A percentile compares a stretch with the other conserved stretches of the same genome.
Conservation (phyloP, 2,329 filamentous ascomycete species). For the Verticillium klebahnii region DNA sequence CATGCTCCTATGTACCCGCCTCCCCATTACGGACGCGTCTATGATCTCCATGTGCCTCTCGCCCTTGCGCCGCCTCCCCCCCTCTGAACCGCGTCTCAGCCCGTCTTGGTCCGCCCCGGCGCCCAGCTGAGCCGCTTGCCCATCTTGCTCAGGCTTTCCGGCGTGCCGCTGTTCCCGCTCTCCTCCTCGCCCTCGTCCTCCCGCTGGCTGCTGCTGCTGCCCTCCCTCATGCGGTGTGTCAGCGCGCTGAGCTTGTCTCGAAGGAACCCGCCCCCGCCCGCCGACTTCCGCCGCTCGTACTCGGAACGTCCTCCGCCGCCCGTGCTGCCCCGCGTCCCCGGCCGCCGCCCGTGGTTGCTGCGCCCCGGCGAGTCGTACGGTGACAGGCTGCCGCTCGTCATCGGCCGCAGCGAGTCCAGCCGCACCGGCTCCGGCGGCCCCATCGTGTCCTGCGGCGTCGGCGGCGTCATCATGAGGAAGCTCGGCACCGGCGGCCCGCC, state of each 20-base stretch:
- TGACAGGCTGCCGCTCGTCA: constrained; percentile 16
- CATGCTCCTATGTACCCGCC: background rate
- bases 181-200: constrained; percentile 13
- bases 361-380: constrained; percentile 12
- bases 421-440: constrained; percentile 12
- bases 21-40: background rate
- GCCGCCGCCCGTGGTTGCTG: constrained; percentile 10
- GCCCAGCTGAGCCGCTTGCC: constrained; percentile 8
- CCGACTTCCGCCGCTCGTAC: constrained; percentile 18
- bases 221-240: constrained; percentile 17
- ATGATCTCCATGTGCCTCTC: background rate
- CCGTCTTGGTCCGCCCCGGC: constrained; percentile 4
- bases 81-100: background rate
- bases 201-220: constrained; percentile 5
- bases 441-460: constrained; percentile 28
- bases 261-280: constrained; percentile 23
- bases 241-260: constrained; percentile 29
- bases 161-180: constrained; percentile 1
- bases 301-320: constrained; percentile 10
- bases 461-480: constrained; percentile 44
- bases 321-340: constrained; percentile 6
- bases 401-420: constrained; percentile 15
- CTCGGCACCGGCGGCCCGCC: constrained; percentile 26
- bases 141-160: background rate
- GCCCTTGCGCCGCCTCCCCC: background rate